These are phyloP conservation scores for Saccharomyces pastorianus DNA, from an alignment of 1,139 yeast genomes.

Conservation along the genomic window DNA sequence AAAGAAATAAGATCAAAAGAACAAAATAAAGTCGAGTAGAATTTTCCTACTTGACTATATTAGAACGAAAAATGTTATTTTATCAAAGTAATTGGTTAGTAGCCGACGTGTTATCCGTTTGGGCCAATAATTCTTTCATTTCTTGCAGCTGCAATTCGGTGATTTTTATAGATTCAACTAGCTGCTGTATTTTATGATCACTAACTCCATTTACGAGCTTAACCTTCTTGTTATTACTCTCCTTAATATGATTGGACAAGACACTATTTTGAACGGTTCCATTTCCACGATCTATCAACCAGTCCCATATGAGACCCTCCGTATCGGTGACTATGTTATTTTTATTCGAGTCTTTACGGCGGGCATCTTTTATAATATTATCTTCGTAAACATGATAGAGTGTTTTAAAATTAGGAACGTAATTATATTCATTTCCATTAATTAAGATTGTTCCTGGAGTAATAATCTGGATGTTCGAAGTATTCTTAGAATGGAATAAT, in stretches of 20 bases:
- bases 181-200: slow-evolving; percentile 37
- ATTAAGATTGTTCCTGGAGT: slow-evolving; percentile 28
- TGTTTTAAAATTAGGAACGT: slow-evolving; percentile 42
- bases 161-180: slow-evolving; percentile 46
- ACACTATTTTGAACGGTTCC: slow-evolving; percentile 17
- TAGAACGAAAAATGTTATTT: not conserved
- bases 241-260: slow-evolving; percentile 9
- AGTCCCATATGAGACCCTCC: slow-evolving; percentile 69
- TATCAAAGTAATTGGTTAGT: not conserved
- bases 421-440: slow-evolving; percentile 39
- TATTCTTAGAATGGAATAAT: slow-evolving; percentile 14
- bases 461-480: slow-evolving; percentile 12
- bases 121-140: slow-evolving; percentile 26
- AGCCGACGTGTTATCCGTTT: slow-evolving; percentile 3
- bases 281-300: slow-evolving; percentile 56
- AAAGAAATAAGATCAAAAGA: not conserved
- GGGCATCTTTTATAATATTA: slow-evolving; percentile 26
- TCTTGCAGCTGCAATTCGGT: slow-evolving; percentile 46
- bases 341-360: slow-evolving; percentile 2
- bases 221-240: slow-evolving; percentile 4
- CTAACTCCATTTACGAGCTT: slow-evolving; percentile 8
- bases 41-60: not conserved
- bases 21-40: not conserved
- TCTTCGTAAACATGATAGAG: slow-evolving; percentile 36
- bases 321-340: slow-evolving; percentile 33